These are phyloP conservation scores for Trichophyton benhamiae DNA, from an alignment of 2,329 filamentous ascomycete genomes.

Conservation along the genomic window DNA sequence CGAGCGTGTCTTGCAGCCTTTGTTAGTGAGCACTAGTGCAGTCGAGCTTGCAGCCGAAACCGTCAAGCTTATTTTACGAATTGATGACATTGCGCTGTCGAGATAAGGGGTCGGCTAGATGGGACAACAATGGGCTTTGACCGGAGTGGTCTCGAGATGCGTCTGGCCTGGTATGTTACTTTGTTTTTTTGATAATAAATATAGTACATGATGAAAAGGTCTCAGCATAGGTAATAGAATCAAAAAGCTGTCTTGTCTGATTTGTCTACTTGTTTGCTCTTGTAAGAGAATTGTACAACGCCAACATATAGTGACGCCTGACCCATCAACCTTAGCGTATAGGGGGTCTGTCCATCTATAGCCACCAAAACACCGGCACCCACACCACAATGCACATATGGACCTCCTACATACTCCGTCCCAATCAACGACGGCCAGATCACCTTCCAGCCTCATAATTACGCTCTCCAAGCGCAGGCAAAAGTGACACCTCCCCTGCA, in stretches of 20 bases:
- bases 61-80: constrained; percentile 81
- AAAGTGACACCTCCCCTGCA: too few species aligned
- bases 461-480: too few species aligned
- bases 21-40: constrained; percentile 92
- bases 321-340: neutral
- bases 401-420: too few species aligned
- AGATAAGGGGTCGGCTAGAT: constrained; percentile 18
- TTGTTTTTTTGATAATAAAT: constrained; percentile 5
- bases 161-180: neutral
- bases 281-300: neutral
- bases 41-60: constrained; percentile 96
- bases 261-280: neutral
- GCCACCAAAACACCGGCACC: too few species aligned
- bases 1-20: constrained; percentile 90
- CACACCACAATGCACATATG: too few species aligned
- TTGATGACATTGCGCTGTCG: constrained; percentile 53
- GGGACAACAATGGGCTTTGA: neutral
- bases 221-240: constrained; percentile 1
- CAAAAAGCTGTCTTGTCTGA: neutral
- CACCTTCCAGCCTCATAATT: too few species aligned
- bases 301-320: neutral
- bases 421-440: too few species aligned
- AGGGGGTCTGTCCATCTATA: neutral
- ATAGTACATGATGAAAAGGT: constrained; percentile 6
- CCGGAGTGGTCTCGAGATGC: neutral